Percentiles rank a stretch among this genome's conserved stretches.
Conservation (phyloP, 176 grass and related monocot genomes). For the Oryza punctata region DNA sequence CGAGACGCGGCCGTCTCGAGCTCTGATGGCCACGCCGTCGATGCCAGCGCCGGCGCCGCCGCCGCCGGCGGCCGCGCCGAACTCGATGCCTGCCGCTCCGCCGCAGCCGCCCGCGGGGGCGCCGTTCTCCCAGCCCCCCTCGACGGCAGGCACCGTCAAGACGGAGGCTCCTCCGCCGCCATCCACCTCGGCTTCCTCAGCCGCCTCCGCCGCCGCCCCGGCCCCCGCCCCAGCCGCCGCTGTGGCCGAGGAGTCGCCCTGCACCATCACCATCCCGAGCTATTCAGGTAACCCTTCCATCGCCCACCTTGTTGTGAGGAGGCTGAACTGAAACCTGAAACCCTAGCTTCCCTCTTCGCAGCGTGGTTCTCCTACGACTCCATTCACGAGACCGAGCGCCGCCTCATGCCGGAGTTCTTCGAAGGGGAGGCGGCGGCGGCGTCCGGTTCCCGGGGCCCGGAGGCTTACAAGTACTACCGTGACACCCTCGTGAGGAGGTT, state of each 20-base stretch:
- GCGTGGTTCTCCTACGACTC: slow-evolving; percentile 84
- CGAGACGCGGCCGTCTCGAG: background rate
- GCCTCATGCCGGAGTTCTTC: slow-evolving; percentile 87
- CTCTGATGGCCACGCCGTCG: slow-evolving; percentile 44
- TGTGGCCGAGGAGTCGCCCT: slow-evolving; percentile 39
- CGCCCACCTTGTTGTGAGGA: background rate
- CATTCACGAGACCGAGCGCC: slow-evolving; percentile 85
- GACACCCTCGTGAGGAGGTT: slow-evolving; percentile 72
- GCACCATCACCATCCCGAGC: slow-evolving; percentile 79
- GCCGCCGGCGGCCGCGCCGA: background rate
- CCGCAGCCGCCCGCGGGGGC: background rate
- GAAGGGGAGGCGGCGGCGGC: slow-evolving; percentile 48
- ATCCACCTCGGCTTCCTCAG: slow-evolving; percentile 6
- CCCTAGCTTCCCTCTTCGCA: slow-evolving; percentile 37
- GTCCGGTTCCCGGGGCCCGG: slow-evolving; percentile 61
- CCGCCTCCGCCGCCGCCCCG: background rate
- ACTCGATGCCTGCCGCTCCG: background rate
- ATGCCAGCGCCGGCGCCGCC: background rate
- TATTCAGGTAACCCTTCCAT: slow-evolving; percentile 61
- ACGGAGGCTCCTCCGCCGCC: slow-evolving; percentile 44
- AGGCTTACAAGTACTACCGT: slow-evolving; percentile 87
- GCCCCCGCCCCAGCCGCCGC: background rate
- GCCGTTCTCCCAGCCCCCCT: slow-evolving; percentile 18
- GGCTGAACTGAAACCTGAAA: background rate
- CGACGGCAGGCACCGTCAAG: slow-evolving; percentile 43